Percentiles rank a stretch among this genome's conserved stretches.
phyloP scores from a whole-genome alignment of 257 asterid genomes.

The Avicennia marina region DNA sequence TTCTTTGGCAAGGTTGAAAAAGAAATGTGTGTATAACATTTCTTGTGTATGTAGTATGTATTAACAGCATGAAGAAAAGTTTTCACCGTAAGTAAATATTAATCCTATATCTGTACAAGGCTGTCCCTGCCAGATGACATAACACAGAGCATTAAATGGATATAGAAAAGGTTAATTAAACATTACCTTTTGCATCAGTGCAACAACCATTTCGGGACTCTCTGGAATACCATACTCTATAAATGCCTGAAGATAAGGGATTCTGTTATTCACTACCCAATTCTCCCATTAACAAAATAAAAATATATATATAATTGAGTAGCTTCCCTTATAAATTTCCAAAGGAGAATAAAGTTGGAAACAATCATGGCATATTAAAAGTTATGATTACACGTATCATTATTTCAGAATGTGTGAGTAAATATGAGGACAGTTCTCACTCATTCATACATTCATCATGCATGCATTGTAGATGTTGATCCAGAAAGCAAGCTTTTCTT shows the following conservation, averaged over 20 bases:
- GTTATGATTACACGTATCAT: no score
- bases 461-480: conserved; percentile 86
- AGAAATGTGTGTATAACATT: no score
- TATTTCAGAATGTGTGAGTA: no score
- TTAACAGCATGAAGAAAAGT: no score
- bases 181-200: conserved; percentile 64
- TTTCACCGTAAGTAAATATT: no score
- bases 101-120: no score
- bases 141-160: no score
- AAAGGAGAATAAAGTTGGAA: background rate
- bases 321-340: background rate
- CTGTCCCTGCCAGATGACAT: no score
- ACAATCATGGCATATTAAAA: no score
- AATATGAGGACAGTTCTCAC: background rate
- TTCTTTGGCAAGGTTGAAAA: no score
- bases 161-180: no score
- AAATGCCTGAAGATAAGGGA: conserved; percentile 45
- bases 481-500: conserved; percentile 94
- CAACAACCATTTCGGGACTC: conserved; percentile 60
- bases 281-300: background rate
- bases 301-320: background rate
- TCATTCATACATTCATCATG: conserved; percentile 85
- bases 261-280: background rate
- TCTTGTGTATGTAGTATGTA: no score
- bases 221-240: conserved; percentile 70